Evolutionary conservation across 1,139 yeast species (phyloP).

Genomic region (Wickerhamomyces sp.): DNA sequence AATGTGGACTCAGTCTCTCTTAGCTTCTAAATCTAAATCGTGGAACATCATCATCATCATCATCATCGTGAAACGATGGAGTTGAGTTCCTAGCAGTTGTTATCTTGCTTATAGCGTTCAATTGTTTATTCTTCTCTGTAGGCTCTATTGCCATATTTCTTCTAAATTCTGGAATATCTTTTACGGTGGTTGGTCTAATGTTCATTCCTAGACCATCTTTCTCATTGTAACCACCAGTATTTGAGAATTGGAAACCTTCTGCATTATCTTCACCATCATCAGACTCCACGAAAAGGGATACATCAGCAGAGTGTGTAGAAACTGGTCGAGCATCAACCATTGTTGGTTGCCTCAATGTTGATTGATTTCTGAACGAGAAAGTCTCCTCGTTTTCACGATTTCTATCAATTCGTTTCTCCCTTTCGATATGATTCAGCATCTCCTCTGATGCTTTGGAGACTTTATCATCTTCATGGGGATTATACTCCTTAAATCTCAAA

Average conservation of each 20-base stretch:
- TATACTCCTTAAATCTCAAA: constrained; percentile 13
- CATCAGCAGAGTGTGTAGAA: not conserved
- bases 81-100: not conserved
- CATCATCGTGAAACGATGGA: constrained; percentile 3
- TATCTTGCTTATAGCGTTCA: not conserved
- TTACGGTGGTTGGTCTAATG: constrained; percentile 7
- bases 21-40: constrained; percentile 31
- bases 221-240: constrained; percentile 7
- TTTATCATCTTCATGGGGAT: constrained; percentile 9
- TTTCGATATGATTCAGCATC: constrained; percentile 11
- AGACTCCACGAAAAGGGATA: constrained; percentile 13
- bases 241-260: constrained; percentile 13
- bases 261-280: constrained; percentile 11
- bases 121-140: not conserved
- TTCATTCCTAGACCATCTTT: constrained; percentile 24
- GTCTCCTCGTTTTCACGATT: constrained; percentile 4
- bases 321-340: not conserved
- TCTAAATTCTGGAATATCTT: constrained; percentile 14
- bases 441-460: constrained; percentile 11
- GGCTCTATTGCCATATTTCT: constrained; percentile 2
- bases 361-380: constrained; percentile 1
- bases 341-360: constrained; percentile 1
- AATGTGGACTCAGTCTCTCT: constrained; percentile 34
- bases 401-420: not conserved
- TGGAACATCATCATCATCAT: constrained; percentile 31